phyloP scores from a whole-genome alignment of 768 basidiomycete species.

The Tulasnella sp. region DNA sequence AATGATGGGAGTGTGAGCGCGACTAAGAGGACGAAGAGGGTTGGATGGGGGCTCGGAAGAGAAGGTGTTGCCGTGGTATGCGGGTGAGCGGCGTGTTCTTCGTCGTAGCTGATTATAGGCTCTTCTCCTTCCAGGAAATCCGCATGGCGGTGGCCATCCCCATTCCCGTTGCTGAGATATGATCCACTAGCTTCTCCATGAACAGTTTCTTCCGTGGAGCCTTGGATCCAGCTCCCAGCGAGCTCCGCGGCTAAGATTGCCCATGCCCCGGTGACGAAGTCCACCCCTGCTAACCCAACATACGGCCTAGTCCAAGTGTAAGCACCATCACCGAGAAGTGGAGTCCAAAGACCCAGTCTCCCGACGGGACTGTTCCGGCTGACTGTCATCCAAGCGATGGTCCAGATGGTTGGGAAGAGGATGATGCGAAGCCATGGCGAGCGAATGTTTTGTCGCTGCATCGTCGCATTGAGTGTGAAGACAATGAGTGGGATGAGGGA shows the following conservation, averaged over 20 bases:
- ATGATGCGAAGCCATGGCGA: background rate
- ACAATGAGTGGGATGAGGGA: background rate
- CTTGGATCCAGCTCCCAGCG: slow-evolving; percentile 26
- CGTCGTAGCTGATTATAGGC: background rate
- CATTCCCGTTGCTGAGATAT: slow-evolving; percentile 5
- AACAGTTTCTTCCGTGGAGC: slow-evolving; percentile 39
- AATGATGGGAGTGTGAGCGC: slow-evolving; percentile 43
- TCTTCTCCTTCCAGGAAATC: slow-evolving; percentile 19
- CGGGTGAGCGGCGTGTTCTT: slow-evolving; percentile 28
- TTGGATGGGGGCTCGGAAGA: slow-evolving; percentile 27
- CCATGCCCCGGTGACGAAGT: slow-evolving; percentile 71
- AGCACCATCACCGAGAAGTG: slow-evolving; percentile 36
- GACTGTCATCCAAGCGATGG: slow-evolving; percentile 36
- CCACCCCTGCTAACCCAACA: slow-evolving; percentile 48
- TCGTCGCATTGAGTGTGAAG: background rate
- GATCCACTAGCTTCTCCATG: background rate
- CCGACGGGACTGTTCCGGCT: slow-evolving; percentile 56
- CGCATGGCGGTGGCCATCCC: background rate
- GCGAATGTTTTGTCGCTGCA: background rate
- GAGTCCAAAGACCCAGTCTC: slow-evolving; percentile 60
- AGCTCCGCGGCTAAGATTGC: slow-evolving; percentile 51
- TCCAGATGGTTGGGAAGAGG: slow-evolving; percentile 13
- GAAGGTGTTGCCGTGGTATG: slow-evolving; percentile 17
- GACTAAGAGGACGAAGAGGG: slow-evolving; percentile 23
- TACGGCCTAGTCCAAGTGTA: slow-evolving; percentile 56